These are phyloP conservation scores for Chiua sp. DNA, from an alignment of 1,284 basidiomycete species.

Conservation along the genomic window DNA sequence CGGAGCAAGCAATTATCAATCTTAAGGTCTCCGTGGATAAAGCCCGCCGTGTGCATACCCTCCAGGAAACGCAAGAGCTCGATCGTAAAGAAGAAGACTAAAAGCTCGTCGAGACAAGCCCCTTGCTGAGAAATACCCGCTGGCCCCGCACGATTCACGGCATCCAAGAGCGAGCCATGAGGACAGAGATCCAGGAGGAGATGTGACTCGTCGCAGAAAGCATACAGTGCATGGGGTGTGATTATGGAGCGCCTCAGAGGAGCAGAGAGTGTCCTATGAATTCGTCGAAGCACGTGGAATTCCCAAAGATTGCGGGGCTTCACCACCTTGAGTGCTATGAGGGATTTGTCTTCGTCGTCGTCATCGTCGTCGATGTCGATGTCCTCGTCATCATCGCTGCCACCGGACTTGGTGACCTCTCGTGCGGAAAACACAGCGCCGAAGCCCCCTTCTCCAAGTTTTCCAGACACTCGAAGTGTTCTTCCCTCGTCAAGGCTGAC, in stretches of 20 bases:
- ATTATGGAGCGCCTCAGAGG: slow-evolving; percentile 71
- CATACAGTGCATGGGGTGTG: slow-evolving; percentile 76
- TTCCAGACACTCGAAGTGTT: slow-evolving; percentile 76
- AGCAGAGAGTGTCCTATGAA: slow-evolving; percentile 70
- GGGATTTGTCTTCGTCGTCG: slow-evolving; percentile 58
- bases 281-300: slow-evolving; percentile 83
- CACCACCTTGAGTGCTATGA: slow-evolving; percentile 93
- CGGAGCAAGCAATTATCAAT: slow-evolving; percentile 98
- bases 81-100: slow-evolving; percentile 95
- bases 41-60: slow-evolving; percentile 78
- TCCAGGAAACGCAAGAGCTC: slow-evolving; percentile 90
- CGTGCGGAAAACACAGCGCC: slow-evolving; percentile 91
- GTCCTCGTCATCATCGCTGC: slow-evolving; percentile 53
- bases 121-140: slow-evolving; percentile 76
- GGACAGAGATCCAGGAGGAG: slow-evolving; percentile 88
- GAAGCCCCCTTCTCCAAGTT: slow-evolving; percentile 97
- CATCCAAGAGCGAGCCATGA: slow-evolving; percentile 93
- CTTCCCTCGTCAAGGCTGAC: slow-evolving; percentile 63
- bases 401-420: slow-evolving; percentile 48
- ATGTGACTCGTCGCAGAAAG: slow-evolving; percentile 89
- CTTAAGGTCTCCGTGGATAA: slow-evolving; percentile 99
- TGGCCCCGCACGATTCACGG: slow-evolving; percentile 84
- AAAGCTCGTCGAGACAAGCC: slow-evolving; percentile 90
- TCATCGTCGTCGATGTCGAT: slow-evolving; percentile 64
- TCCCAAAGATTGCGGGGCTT: slow-evolving; percentile 93